Conservation (phyloP, 2,329 filamentous ascomycete species). For the Colletotrichum abscissum region DNA sequence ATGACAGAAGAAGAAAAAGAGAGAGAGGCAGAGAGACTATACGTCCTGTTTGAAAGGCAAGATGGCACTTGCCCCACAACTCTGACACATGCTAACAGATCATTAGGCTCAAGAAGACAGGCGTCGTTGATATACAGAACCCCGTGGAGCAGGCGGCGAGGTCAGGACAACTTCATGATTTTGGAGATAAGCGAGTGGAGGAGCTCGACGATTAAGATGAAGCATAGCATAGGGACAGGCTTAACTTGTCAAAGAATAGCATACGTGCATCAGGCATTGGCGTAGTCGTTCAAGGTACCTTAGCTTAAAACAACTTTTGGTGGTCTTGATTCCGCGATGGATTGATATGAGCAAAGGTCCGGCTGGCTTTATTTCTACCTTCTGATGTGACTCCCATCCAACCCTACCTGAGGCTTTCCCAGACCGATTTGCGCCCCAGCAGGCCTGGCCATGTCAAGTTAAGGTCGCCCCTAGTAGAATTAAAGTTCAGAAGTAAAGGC, state of each 20-base stretch:
- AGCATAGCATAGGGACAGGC: background rate
- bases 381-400: background rate
- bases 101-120: constrained; percentile 74
- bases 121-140: constrained; percentile 82
- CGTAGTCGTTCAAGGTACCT: background rate
- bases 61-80: constrained; percentile 27
- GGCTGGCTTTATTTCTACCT: background rate
- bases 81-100: constrained; percentile 14
- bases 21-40: constrained; percentile 87
- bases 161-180: constrained; percentile 77
- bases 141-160: constrained; percentile 77
- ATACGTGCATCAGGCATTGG: background rate
- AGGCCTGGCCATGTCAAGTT: background rate
- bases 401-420: background rate
- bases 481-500: background rate
- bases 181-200: constrained; percentile 66
- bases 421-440: background rate
- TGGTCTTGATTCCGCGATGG: background rate
- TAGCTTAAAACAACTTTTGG: background rate
- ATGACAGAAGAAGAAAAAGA: constrained; percentile 96
- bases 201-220: constrained; percentile 52
- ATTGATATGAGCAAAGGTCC: background rate
- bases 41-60: constrained; percentile 89
- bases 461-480: background rate
- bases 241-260: too few species aligned